A percentile compares a stretch with the other conserved stretches of the same genome.
Evolutionary conservation across 108 stramenopile species (phyloP).

Genomic region (Skeletonema marinoi): DNA sequence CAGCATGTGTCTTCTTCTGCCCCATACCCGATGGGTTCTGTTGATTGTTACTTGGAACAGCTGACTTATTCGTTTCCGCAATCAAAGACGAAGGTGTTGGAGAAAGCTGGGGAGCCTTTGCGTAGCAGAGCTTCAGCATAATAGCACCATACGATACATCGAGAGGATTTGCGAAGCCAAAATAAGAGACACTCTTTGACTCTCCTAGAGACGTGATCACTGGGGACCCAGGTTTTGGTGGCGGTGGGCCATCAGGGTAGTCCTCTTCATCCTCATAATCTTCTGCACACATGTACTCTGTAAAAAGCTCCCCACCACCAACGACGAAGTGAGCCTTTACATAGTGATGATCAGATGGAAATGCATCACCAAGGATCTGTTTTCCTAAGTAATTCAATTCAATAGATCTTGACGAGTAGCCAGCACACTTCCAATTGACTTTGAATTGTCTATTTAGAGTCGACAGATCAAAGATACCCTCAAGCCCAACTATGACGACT

Average conservation of each 20-base stretch:
- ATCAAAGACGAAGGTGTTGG: not conserved
- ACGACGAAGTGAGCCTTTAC: slow-evolving; percentile 6
- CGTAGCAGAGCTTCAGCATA: slow-evolving; percentile 9
- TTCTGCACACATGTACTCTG: slow-evolving; percentile 5
- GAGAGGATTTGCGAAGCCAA: slow-evolving; percentile 6
- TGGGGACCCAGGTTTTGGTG: slow-evolving; percentile 7
- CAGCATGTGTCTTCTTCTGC: not conserved
- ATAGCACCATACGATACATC: slow-evolving; percentile 10
- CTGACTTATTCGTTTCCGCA: no score
- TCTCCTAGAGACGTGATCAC: slow-evolving; percentile 2
- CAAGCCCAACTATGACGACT: slow-evolving; percentile 1
- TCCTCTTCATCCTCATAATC: slow-evolving; percentile 23
- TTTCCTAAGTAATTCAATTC: slow-evolving; percentile 11
- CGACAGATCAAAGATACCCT: slow-evolving; percentile 11
- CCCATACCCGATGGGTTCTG: no score
- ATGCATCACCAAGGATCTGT: slow-evolving; percentile 3
- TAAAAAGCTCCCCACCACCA: slow-evolving; percentile 6
- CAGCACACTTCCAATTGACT: slow-evolving; percentile 11
- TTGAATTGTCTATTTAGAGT: slow-evolving; percentile 4
- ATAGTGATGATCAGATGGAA: not conserved
- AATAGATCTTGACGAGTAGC: not conserved
- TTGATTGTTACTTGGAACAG: no score
- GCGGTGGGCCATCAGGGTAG: slow-evolving; percentile 9
- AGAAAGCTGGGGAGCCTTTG: not conserved
- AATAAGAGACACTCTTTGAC: slow-evolving; percentile 11